Evolutionary conservation across 2,329 filamentous ascomycete genomes (phyloP), one percentile per base, ranked within the genome.

Genomic region (Elsinoe perseae): DNA sequence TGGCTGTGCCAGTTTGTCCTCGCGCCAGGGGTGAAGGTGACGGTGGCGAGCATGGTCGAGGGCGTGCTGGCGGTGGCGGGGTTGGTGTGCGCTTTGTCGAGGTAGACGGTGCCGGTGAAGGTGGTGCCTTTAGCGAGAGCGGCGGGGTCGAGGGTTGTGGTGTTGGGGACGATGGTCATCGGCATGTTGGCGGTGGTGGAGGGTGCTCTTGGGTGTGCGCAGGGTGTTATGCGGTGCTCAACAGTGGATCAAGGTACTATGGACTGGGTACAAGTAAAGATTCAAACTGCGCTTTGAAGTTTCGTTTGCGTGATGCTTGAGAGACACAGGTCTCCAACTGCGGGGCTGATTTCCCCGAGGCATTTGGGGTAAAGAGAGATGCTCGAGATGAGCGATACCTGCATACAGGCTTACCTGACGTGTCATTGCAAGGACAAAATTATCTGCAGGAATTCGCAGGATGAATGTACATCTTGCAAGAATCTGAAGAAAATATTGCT

Each of bases 1-100:
- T 76, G 74, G 1, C 66, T 69, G 62, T 75, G 73, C 74, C 74
- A 75, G 62, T 73, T 65, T 4, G 73, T 75, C 18, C 73, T 68
- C 0, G 73, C 69, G 50, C 73, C 71, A 6, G 73, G 72, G 0
- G 71, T 70, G 59, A 76, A 75, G 36, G 66, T 73, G 53, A 75
- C 72, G 43, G 48, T 52, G 25, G 48, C 48, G 28, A 52, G 28
- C 48, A 52, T 52, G 18, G 48, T 52, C 18, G 48, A 52, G 73
- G 46, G 48, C 9, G 55, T 68, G 59, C 64, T 67, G 40, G 64
- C 64, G 60, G 70, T 66, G 54, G 64, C 64, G 28, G 56, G 20
- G 36, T 64, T 64, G 28, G 42, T 55, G 59, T 64, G 54, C 36
- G 65, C 59, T 6, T 58, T 59, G 58, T 72, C 65, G 28, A 68